Evolutionary conservation across 176 grass and related monocot genomes (phyloP), one percentile per base, ranked within the genome.

Genomic region (Thalia dealbata): DNA sequence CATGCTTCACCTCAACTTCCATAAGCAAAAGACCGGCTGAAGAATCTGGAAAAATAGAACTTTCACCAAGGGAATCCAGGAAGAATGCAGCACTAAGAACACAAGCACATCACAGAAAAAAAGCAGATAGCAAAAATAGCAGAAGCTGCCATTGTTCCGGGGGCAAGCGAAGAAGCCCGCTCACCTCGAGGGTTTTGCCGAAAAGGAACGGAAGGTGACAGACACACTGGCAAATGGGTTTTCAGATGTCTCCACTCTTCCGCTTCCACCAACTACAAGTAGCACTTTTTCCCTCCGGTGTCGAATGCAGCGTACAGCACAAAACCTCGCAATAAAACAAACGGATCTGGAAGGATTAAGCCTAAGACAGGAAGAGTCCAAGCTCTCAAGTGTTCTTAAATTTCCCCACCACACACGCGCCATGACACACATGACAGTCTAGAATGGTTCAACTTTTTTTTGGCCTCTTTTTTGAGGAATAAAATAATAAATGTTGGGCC

Each of bases 1-100:
- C 75, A 74, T 64, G 45, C 52, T 71, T 71, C 68, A 86, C 52
- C 76, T 91, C 95, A 78, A 91, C 80, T 84, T 52, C 25, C 66
- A 30, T 46, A 28, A 41, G 62, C 48, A 42, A 56, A 38, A 7
- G 43, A 11, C 7, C 8, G 18, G 26, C 42, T 23, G 14, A 14
- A 41, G 35, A 45, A n/a, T n/a, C 22, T 48, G 59, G 50, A 87
- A 81, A 13, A 13, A 8, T 13, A 48, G 11, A 48, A 48, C 45
- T 48, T 48, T 48, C 45, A 9, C 11, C 45, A 48, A 13, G 4
- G 45, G 45, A 48, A 13, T 48, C 45, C 6, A 48, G 45, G 45
- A 48, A 48, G 11, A 70, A 81, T 59, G 83, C 73, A 81, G 41
- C 61, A 29, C 25, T 14, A 19, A 24, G 16, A 0, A 45, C 19